Conservation (phyloP, 179 eudicot genomes). For the Beta lomatogona region DNA sequence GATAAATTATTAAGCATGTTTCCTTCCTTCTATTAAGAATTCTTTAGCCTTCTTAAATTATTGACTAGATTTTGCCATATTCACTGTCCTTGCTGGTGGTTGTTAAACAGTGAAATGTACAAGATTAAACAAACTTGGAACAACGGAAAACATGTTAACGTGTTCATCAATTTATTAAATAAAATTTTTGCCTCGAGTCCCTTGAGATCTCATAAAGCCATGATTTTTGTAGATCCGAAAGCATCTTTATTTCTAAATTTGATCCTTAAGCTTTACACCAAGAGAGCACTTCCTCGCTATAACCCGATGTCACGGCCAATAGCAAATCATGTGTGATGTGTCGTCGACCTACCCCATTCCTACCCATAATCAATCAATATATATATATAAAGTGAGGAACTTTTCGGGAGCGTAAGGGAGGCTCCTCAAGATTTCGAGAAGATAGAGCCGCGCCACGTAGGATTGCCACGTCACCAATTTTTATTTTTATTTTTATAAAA, state of each 20-base stretch:
- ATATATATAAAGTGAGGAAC: no score
- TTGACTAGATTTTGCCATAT: no score
- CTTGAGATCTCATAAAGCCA: constrained; percentile 25
- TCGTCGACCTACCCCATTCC: constrained; percentile 23
- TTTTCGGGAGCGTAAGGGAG: no score
- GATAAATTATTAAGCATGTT: no score
- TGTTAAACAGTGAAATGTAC: no score
- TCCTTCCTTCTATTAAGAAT: no score
- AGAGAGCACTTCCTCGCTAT: constrained; percentile 27
- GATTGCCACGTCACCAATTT: no score
- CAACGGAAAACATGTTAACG: neutral
- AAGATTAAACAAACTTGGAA: neutral
- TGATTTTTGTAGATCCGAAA: constrained; percentile 20
- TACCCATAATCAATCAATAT: no score
- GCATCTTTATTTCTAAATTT: constrained; percentile 26
- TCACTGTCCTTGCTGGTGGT: neutral
- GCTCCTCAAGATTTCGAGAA: no score
- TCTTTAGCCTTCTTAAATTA: no score
- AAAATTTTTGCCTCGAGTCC: neutral
- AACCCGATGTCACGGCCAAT: constrained; percentile 26
- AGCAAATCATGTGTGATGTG: constrained; percentile 34
- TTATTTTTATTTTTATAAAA: no score
- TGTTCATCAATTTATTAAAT: neutral
- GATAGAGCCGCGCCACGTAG: no score
- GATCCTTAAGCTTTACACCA: constrained; percentile 34